Percentiles rank a stretch among this genome's conserved stretches.
These are phyloP conservation scores for Claviceps sp. DNA, from an alignment of 2,329 filamentous ascomycete species.

Conservation along the genomic window DNA sequence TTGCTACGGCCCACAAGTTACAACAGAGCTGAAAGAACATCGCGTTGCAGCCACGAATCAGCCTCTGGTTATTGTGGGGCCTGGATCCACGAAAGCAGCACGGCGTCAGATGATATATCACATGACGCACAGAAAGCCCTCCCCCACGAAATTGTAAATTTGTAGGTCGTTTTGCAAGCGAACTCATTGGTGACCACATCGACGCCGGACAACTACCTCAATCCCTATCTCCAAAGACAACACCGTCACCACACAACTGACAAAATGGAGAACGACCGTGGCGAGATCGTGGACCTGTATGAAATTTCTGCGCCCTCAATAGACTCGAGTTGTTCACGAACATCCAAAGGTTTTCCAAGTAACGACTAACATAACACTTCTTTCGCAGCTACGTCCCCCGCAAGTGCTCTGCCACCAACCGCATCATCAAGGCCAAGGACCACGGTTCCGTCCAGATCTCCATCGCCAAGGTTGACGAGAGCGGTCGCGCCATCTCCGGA, in stretches of 20 bases:
- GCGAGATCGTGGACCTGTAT: slow-evolving; percentile 98
- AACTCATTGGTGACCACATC: slow-evolving; percentile 17
- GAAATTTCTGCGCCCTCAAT: slow-evolving; percentile 20
- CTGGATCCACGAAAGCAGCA: slow-evolving; percentile 14
- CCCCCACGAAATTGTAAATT: slow-evolving; percentile 25
- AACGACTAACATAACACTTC: slow-evolving; percentile 10
- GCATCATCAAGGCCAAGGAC: slow-evolving; percentile 99
- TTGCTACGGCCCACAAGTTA: background rate
- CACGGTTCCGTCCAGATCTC: slow-evolving; percentile 97
- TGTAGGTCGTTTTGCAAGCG: slow-evolving; percentile 16
- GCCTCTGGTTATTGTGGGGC: background rate
- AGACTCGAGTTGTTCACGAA: background rate
- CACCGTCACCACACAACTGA: slow-evolving; percentile 20
- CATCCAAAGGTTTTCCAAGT: slow-evolving; percentile 6
- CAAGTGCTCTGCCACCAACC: slow-evolving; percentile 98
- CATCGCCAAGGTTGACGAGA: slow-evolving; percentile 97
- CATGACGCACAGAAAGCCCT: slow-evolving; percentile 24
- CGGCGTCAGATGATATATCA: slow-evolving; percentile 22
- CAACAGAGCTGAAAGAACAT: background rate
- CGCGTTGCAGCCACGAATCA: slow-evolving; percentile 2
- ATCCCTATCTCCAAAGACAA: slow-evolving; percentile 13
- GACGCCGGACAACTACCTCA: slow-evolving; percentile 14
- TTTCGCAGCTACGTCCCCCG: slow-evolving; percentile 76
- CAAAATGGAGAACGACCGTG: slow-evolving; percentile 99
- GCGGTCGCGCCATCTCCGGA: slow-evolving; percentile 81